Base-by-base conservation (phyloP, 2,329 filamentous ascomycete species). In the Neopestalotiopsis rosae region DNA sequence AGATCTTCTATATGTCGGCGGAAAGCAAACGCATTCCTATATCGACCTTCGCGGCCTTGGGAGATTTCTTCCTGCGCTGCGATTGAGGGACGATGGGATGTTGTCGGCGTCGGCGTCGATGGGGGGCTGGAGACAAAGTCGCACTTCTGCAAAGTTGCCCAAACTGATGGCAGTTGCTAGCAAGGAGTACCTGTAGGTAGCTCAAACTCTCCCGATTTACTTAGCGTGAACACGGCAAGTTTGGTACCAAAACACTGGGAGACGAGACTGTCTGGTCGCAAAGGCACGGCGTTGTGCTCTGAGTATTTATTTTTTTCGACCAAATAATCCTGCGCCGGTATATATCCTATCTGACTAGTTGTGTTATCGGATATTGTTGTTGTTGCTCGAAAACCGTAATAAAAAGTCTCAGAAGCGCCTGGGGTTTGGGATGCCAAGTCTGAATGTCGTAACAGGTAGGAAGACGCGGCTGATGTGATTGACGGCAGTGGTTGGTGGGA, bases 1-100 rank as follows among this genome's bases (percentile, higher is more conserved):
- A 88, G 89, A 83, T 79, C 78, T 82, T 79, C 78, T 82, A 81
- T 79, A 64, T 62, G 70, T 71, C 32, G 52, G 32, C 49, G 52
- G 40, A 40, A 56, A 38, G 65, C 42, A 59, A 59, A 67, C 20
- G 66, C 66, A 67, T 67, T 40, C 66, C 65, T 34, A 17, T 30
- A 20, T 59, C 24, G 32, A 38, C 30, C n/a, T 62, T 17, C 14
- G 32, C 59, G 59, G 32, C 32, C 59, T 12, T 20, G 32, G 59
- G 59, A 40, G 32, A 13, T 38, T 9, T 62, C 32, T 9, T 62
- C 32, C 28, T 34, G 24, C 57, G 57, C 28, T 40, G 40, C 32
- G 30, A 40, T 40, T 20, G 59, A 14, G 45, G 14, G 45, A 52
- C n/a, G 45, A 52, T 52, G 45, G 45, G 45, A 52, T 52, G 45